These are phyloP conservation scores for Lablab purpureus DNA, from an alignment of 306 rosid genomes.

Conservation along the genomic window DNA sequence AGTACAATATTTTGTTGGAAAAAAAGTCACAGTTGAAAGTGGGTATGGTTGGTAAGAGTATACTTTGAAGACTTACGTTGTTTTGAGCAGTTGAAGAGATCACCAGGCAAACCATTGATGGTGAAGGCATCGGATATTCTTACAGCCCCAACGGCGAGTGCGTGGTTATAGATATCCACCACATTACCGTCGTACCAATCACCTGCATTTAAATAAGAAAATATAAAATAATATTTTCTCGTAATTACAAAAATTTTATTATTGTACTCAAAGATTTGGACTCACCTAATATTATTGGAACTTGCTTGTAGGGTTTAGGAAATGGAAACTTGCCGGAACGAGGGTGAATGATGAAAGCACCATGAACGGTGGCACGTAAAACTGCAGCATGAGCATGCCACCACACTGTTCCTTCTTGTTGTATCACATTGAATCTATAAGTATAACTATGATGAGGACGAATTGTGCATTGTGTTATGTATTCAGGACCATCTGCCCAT, in stretches of 20 bases:
- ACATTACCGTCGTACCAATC: conserved; percentile 71
- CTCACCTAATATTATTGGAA: conserved; percentile 61
- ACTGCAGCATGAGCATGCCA: conserved; percentile 70
- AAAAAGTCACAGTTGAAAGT: background rate
- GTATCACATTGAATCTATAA: conserved; percentile 54
- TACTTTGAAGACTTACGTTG: background rate
- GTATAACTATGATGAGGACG: conserved; percentile 46
- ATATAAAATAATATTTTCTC: background rate
- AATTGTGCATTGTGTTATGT: conserved; percentile 65
- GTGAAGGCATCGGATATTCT: conserved; percentile 55
- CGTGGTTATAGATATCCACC: conserved; percentile 51
- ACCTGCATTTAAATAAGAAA: conserved; percentile 42
- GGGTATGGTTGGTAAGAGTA: background rate
- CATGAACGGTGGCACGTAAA: conserved; percentile 69
- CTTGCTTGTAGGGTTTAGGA: conserved; percentile 48
- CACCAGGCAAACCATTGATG: conserved; percentile 69
- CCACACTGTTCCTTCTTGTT: conserved; percentile 76
- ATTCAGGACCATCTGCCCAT: conserved; percentile 75
- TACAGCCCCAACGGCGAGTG: conserved; percentile 34
- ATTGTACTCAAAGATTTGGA: background rate
- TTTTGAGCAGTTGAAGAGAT: conserved; percentile 59
- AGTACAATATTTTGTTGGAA: too few relatives aligned
- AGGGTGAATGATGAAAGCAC: conserved; percentile 65
- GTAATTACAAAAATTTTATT: background rate
- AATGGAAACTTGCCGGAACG: conserved; percentile 42